These are phyloP conservation scores for Pisolithus sp. DNA, from an alignment of 768 basidiomycete genomes.

Conservation along the genomic window DNA sequence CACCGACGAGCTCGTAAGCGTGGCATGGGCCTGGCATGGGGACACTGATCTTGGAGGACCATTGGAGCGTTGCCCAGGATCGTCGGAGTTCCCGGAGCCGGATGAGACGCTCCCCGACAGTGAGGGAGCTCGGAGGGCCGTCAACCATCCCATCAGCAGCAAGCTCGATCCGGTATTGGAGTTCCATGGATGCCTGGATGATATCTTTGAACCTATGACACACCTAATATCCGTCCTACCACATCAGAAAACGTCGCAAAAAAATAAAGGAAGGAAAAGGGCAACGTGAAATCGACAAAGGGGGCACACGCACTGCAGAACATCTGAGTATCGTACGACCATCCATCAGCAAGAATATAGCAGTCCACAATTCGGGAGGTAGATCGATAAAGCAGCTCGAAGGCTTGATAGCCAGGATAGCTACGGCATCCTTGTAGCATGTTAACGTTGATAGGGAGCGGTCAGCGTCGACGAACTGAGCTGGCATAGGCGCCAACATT, in stretches of 20 bases:
- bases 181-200: slow-evolving; percentile 23
- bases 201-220: slow-evolving; percentile 14
- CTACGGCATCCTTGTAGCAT: too few species aligned
- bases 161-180: slow-evolving; percentile 37
- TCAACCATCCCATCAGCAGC: slow-evolving; percentile 32
- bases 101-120: slow-evolving; percentile 26
- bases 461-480: too few species aligned
- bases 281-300: neutral
- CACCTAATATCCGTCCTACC: slow-evolving; percentile 9
- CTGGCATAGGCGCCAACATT: too few species aligned
- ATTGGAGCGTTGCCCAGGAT: slow-evolving; percentile 30
- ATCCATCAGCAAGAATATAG: neutral
- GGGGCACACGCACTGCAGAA: neutral
- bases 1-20: slow-evolving; percentile 58
- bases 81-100: slow-evolving; percentile 29
- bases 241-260: neutral
- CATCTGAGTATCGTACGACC: neutral
- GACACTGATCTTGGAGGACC: slow-evolving; percentile 18
- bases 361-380: neutral
- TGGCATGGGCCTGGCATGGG: slow-evolving; percentile 32
- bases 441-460: too few species aligned
- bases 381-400: neutral
- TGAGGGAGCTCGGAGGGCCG: slow-evolving; percentile 3
- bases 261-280: too few species aligned
- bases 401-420: too few species aligned